Conservation (phyloP, 2,329 filamentous ascomycete species). For the Trichoderma sp. region DNA sequence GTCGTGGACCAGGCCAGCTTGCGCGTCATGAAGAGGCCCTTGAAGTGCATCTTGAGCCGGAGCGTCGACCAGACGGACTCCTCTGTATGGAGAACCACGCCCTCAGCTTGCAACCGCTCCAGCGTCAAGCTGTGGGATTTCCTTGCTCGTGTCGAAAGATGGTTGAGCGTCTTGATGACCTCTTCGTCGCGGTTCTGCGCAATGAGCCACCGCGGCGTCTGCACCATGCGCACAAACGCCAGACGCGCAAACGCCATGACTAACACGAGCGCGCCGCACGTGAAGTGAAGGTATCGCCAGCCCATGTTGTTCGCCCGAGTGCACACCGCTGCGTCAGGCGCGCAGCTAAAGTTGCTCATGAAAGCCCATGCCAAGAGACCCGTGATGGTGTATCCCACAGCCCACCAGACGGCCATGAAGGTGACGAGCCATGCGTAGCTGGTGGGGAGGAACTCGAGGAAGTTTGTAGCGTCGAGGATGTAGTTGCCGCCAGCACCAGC, state of each 20-base stretch:
- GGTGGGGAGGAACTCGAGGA: slow-evolving; percentile 29
- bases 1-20: slow-evolving; percentile 25
- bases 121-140: slow-evolving; percentile 22
- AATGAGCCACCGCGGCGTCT: slow-evolving; percentile 29
- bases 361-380: slow-evolving; percentile 28
- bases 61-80: slow-evolving; percentile 28
- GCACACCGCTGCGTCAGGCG: slow-evolving; percentile 26
- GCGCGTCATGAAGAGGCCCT: slow-evolving; percentile 28
- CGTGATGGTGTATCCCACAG: slow-evolving; percentile 27
- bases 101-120: slow-evolving; percentile 26
- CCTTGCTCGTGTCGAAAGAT: slow-evolving; percentile 21
- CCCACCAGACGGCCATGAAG: slow-evolving; percentile 29
- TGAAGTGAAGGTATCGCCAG: slow-evolving; percentile 30
- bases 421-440: slow-evolving; percentile 28
- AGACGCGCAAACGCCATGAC: slow-evolving; percentile 27
- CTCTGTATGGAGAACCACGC: slow-evolving; percentile 27
- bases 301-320: slow-evolving; percentile 27
- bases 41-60: slow-evolving; percentile 29
- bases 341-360: slow-evolving; percentile 29
- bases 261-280: slow-evolving; percentile 20
- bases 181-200: slow-evolving; percentile 28
- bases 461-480: slow-evolving; percentile 28
- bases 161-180: slow-evolving; percentile 27
- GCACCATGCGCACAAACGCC: slow-evolving; percentile 26
- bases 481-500: slow-evolving; percentile 30